Evolutionary conservation across 2,329 filamentous ascomycete species (phyloP).

Genomic region (Pyricularia sp.): DNA sequence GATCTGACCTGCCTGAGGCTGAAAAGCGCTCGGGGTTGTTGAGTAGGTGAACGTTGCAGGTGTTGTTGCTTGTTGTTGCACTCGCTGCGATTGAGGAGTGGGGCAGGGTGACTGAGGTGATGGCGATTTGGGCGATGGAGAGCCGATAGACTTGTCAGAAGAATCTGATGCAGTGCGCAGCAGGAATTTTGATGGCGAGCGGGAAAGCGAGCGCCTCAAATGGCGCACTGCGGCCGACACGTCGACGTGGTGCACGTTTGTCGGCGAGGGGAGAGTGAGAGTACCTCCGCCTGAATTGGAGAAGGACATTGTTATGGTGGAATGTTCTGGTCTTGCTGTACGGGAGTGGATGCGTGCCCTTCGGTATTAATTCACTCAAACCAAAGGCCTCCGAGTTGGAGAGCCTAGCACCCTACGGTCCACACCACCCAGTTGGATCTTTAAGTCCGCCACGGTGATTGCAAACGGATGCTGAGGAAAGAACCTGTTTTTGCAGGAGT

Average conservation of each 20-base stretch:
- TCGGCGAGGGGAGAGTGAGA: constrained; percentile 79
- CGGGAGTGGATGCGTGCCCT: neutral
- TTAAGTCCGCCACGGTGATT: neutral
- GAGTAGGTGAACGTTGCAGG: constrained; percentile 6
- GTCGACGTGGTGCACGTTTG: constrained; percentile 73
- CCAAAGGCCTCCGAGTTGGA: neutral
- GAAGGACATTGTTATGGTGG: constrained; percentile 41
- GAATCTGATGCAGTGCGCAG: constrained; percentile 36
- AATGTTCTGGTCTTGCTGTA: constrained; percentile 3
- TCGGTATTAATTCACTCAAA: neutral
- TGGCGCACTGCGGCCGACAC: constrained; percentile 73
- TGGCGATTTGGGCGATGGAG: constrained; percentile 38
- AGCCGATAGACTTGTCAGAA: constrained; percentile 40
- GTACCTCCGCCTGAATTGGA: constrained; percentile 60
- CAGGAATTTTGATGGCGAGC: constrained; percentile 90
- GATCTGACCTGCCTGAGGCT: constrained; percentile 7
- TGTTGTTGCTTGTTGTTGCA: constrained; percentile 7
- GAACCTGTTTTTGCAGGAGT: neutral
- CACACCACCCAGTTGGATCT: neutral
- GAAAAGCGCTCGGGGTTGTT: constrained; percentile 1
- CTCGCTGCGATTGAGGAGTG: constrained; percentile 14
- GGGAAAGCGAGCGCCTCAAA: constrained; percentile 76
- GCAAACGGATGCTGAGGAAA: neutral
- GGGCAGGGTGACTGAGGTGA: constrained; percentile 43
- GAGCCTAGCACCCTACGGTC: neutral